phyloP scores from a whole-genome alignment of 2,329 filamentous ascomycete genomes.

The Peltaster fructicola region DNA sequence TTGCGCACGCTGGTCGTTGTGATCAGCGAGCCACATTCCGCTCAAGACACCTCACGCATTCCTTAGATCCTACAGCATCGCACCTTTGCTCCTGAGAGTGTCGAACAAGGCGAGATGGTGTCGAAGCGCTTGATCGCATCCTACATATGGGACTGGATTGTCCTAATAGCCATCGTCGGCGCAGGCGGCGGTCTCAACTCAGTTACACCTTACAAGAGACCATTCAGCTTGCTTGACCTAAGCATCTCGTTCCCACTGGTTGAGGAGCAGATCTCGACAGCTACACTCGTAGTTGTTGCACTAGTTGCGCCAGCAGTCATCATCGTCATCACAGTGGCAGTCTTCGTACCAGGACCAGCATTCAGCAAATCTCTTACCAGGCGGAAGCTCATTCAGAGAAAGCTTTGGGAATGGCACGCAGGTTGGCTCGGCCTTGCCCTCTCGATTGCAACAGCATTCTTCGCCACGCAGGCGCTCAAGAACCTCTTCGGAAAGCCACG shows the following conservation, averaged over 20 bases:
- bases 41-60: too few relatives aligned
- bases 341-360: slow-evolving; percentile 54
- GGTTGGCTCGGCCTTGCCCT: slow-evolving; percentile 70
- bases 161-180: slow-evolving; percentile 31
- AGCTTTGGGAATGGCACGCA: slow-evolving; percentile 76
- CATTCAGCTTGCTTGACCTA: slow-evolving; percentile 56
- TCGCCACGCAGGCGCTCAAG: slow-evolving; percentile 77
- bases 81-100: too few relatives aligned
- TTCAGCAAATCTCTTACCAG: slow-evolving; percentile 23
- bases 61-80: too few relatives aligned
- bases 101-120: too few relatives aligned
- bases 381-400: slow-evolving; percentile 55
- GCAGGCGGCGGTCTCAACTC: slow-evolving; percentile 34
- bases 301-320: slow-evolving; percentile 49
- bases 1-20: too few relatives aligned
- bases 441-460: slow-evolving; percentile 52
- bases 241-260: slow-evolving; percentile 66
- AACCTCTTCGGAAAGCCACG: slow-evolving; percentile 48
- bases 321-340: slow-evolving; percentile 49
- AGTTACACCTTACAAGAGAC: slow-evolving; percentile 46
- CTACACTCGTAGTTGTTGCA: slow-evolving; percentile 45
- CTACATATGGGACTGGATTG: slow-evolving; percentile 58
- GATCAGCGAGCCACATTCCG: too few relatives aligned
- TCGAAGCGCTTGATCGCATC: slow-evolving; percentile 37
- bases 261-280: slow-evolving; percentile 55